A percentile compares a stretch with the other conserved stretches of the same genome.
phyloP scores from a whole-genome alignment of 108 stramenopile species.

The Cyclotella atomus region DNA sequence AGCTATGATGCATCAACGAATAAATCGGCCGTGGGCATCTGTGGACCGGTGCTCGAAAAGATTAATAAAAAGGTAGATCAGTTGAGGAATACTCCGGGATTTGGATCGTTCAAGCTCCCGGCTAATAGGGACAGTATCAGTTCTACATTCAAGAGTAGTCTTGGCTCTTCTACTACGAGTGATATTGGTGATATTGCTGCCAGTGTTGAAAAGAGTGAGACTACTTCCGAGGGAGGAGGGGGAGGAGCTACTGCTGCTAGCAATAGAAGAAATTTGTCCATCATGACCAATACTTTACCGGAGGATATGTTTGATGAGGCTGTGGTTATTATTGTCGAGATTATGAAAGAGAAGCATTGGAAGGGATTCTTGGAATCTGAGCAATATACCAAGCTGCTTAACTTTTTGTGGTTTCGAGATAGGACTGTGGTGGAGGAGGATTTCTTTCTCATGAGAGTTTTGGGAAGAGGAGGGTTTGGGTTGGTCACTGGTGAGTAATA shows the following conservation, averaged over 20 bases:
- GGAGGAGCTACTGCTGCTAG: background rate
- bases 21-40: conserved; percentile 47
- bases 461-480: conserved; percentile 95
- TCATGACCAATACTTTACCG: conserved; percentile 30
- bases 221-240: background rate
- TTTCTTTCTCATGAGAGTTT: conserved; percentile 92
- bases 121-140: too few species aligned
- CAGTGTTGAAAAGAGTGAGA: background rate
- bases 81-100: conserved; percentile 23
- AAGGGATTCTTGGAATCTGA: conserved; percentile 61
- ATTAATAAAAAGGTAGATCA: conserved; percentile 22
- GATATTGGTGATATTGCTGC: background rate
- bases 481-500: conserved; percentile 87
- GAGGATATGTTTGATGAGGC: conserved; percentile 69
- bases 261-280: conserved; percentile 6
- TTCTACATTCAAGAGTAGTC: too few species aligned
- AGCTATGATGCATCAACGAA: conserved; percentile 19
- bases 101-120: too few species aligned
- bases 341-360: conserved; percentile 66
- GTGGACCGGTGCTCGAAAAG: conserved; percentile 34
- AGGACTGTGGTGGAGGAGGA: conserved; percentile 83
- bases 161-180: background rate
- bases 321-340: conserved; percentile 64
- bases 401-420: conserved; percentile 84
- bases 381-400: conserved; percentile 56